Evolutionary conservation across 345 rosid species (phyloP), one percentile per base, ranked within the genome.

Genomic region (Bruguiera sexangula): DNA sequence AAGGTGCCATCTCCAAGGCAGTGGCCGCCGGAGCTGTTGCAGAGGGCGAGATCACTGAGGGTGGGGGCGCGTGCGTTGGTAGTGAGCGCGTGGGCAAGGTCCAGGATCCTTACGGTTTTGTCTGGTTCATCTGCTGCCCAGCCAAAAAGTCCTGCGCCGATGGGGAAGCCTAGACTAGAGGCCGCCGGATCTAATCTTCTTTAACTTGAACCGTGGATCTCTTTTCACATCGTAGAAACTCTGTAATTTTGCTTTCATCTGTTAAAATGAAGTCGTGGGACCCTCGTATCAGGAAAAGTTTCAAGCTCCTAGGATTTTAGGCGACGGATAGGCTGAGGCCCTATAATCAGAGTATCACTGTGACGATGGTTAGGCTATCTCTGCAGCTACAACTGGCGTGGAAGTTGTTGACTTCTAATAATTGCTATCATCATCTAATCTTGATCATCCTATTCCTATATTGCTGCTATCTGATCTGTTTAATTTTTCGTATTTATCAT

Each of bases 91-190:
- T 81, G 67, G 88, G 86, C 0, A 86, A 85, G 81, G 81, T 92
- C 8, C 86, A 84, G 81, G 99, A 95, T 66, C 96, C 98, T 0
- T 90, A 85, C 36, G 98, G 99, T 3, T 81, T 78, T 69, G 80
- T 82, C 5, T 95, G 99, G 99, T 58, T 75, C 68, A 75, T 95
- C 61, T 76, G 80, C 69, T 65, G 89, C 55, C 80, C 93, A 2
- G 74, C 75, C 57, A 77, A 79, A 75, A 74, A 78, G 76, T 50
- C 36, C 15, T 46, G 8, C 22, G 73, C 39, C 15, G 78, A 72
- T 58, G 86, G 74, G 80, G 88, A 82, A 63, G 89, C 84, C 50
- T 43, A 43, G 50, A 15, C n/a, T 86, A 76, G 67, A 57, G 51
- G 60, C 72, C 80, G 50, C 50, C 50, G 16, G 18, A 43, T 43